phyloP scores from a whole-genome alignment of 2,329 filamentous ascomycete species.

The Alternaria incomplexa region DNA sequence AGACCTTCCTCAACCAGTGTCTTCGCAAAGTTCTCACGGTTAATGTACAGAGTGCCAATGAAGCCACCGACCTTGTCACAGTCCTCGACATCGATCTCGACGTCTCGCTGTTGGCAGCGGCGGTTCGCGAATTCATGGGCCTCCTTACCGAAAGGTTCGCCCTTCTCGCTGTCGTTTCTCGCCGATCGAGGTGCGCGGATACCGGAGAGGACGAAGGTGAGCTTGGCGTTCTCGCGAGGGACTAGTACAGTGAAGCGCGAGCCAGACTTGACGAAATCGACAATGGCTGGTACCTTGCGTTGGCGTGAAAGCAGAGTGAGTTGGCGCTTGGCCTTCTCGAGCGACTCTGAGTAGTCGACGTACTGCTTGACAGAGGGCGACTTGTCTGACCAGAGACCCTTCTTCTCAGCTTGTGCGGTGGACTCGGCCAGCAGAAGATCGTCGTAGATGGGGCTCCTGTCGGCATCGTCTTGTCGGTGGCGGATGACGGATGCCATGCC shows the following conservation, averaged over 20 bases:
- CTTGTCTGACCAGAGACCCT: conserved; percentile 95
- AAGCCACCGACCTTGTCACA: conserved; percentile 97
- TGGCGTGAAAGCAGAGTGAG: conserved; percentile 86
- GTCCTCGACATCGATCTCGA: conserved; percentile 92
- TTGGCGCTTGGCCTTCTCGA: conserved; percentile 96
- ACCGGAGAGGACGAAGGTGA: conserved; percentile 92
- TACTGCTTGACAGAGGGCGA: conserved; percentile 81
- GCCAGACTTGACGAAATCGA: conserved; percentile 98
- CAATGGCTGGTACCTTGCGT: conserved; percentile 88
- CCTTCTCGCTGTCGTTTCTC: conserved; percentile 77
- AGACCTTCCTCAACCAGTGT: conserved; percentile 91
- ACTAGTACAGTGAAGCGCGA: conserved; percentile 92
- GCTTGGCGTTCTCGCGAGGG: conserved; percentile 89
- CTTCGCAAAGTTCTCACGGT: conserved; percentile 95
- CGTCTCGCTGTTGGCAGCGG: conserved; percentile 90
- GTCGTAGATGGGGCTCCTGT: conserved; percentile 93
- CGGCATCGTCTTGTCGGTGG: conserved; percentile 92
- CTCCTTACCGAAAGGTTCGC: conserved; percentile 94
- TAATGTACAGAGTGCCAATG: conserved; percentile 92
- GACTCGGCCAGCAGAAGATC: conserved; percentile 82
- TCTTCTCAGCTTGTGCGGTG: conserved; percentile 81
- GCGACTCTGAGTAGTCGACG: conserved; percentile 86
- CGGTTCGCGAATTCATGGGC: conserved; percentile 89
- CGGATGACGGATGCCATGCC: conserved; percentile 94
- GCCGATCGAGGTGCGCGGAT: conserved; percentile 90